Base-by-base conservation (phyloP, 768 basidiomycete genomes). In the Lactarius vividus region DNA sequence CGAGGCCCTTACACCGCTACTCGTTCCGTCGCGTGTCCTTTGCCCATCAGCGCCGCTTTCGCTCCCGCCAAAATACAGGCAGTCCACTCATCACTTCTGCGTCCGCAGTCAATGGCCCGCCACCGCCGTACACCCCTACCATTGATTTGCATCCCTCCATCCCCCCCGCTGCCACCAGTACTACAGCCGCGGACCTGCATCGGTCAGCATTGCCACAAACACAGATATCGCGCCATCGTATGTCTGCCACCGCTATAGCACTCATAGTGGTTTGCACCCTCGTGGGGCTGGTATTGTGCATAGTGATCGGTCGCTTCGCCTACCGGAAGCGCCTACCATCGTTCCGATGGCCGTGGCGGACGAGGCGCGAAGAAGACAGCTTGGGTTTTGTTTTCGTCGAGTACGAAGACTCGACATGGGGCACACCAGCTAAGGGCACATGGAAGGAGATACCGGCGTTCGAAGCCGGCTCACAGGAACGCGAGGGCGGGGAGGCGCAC, bases 311-410 rank as follows among this genome's bases (percentile, higher is more conserved):
- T 13, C 37, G 39, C 15, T 18, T 66, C 15, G 49, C 26, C 52
- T 58, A 59, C 23, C 57, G 57, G 23, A 58, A 39, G 46, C 61
- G 57, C 20, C 11, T 28, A 23, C 60, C 28, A 15, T 40, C 62
- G 26, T 20, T 49, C 20, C 26, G 20, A 10, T 23, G 33, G 26
- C 4, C 42, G n/a, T 46, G 57, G 52, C 40, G 40, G 31, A 57
- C 23, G 16, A 46, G 35, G 26, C 56, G 29, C 8, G 65, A 40
- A 40, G 61, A 66, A 33, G 61, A 58, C 4, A 42, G 58, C 26
- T 28, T 66, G 52, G 61, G 65, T 4, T 66, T 66, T 46, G 65
- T 66, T 10, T 66, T 66, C 26, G 57, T 66, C 40, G 61, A 62
- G 39, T 66, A 66, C 39, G 65, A 66, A 31, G 61, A 66, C 20